Base-by-base conservation (phyloP, 768 basidiomycete genomes). In the Suillus luteus region DNA sequence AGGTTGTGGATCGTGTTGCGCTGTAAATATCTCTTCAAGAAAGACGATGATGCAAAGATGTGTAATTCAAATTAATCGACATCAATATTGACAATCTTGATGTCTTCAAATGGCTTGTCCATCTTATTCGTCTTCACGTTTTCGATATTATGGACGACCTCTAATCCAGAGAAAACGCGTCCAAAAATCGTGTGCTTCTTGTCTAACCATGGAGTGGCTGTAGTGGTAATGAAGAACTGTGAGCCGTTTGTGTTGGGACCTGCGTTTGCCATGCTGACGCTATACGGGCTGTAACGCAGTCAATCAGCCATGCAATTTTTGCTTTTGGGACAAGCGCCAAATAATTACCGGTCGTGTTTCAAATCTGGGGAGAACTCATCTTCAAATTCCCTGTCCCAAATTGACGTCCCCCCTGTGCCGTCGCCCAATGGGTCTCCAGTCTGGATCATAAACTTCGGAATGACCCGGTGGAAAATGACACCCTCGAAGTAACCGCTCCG, bases 401-500 rank as follows among this genome's bases (percentile, higher is more conserved):
- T 93, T 14, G 91, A 93, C 58, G 83, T 87, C 15, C 95, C 95
- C 17, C 95, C 95, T 1, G 95, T 96, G 6, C 95, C 95, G 77
- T 97, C 93, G 24, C 93, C 95, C n/a, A 95, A 79, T 3, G 95
- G 95, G 71, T 96, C 95, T 38, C 95, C 95, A 5, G 95, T 96
- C 81, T 97, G 95, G 62, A 97, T 91, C 95, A 96, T 96, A 72
- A 99, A 99, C 78, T 99, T 99, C 65, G 93, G 86, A 73, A 99
- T 99, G 67, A 99, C 93, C 63, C 97, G 91, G 75, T 99, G 97
- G 82, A 99, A 98, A 71, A 98, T 86, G 63, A 97, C 82, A 14
- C 90, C 89, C 73, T 99, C 96, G 71, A 91, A 99, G 79, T 91
- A 99, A 2, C 93, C 88, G 68, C 89, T 92, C 68, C 92, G 83